Evolutionary conservation across 495 filamentous ascomycete species (phyloP).

Genomic region (Thermothielavioides terrestris): DNA sequence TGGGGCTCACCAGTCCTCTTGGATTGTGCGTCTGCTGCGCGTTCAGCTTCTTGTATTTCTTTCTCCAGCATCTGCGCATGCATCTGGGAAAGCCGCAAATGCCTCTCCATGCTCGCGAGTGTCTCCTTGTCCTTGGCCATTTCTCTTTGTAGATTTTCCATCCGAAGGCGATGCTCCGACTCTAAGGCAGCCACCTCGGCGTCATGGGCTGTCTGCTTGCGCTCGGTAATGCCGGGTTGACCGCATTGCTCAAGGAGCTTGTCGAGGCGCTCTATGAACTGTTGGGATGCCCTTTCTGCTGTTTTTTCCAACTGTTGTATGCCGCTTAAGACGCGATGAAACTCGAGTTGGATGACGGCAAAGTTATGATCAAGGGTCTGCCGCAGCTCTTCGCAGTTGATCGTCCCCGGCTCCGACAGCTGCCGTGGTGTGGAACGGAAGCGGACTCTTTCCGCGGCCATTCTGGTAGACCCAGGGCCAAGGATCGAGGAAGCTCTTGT

Average conservation of each 20-base stretch:
- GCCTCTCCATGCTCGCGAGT: neutral
- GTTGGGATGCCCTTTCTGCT: neutral
- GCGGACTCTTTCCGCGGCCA: neutral
- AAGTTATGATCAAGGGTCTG: neutral
- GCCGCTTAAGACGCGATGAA: neutral
- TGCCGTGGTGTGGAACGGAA: neutral
- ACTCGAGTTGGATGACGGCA: neutral
- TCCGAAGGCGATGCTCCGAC: neutral
- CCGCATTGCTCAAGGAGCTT: neutral
- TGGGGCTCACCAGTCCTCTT: neutral
- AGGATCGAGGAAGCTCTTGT: neutral
- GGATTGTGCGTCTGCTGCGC: neutral
- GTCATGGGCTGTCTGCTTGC: neutral
- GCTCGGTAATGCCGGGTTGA: neutral
- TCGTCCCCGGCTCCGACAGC: neutral
- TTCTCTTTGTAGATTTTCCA: neutral
- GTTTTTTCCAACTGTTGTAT: neutral
- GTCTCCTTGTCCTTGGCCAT: neutral
- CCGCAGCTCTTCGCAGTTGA: neutral
- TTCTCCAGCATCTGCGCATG: neutral
- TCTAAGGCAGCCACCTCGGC: neutral
- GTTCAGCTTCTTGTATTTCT: neutral
- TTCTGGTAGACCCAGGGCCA: no score
- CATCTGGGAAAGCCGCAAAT: neutral
- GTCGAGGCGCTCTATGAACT: neutral